A percentile compares a stretch with the other conserved stretches of the same genome.
phyloP scores from a whole-genome alignment of 495 filamentous ascomycete genomes.

The Penicillium parvum region DNA sequence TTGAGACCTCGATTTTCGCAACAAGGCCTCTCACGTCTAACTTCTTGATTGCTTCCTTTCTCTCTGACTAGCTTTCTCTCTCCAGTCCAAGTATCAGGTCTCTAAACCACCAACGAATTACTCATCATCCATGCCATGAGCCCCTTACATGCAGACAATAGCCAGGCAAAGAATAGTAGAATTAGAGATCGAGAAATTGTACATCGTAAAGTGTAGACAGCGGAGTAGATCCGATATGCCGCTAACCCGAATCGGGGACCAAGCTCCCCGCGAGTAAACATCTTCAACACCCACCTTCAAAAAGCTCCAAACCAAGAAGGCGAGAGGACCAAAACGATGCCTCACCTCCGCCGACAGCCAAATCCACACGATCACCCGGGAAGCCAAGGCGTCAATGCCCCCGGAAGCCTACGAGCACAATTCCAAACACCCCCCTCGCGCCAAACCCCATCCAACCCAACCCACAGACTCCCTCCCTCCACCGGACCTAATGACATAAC shows the following conservation, averaged over 20 bases:
- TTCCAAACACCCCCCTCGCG: slow-evolving; percentile 38
- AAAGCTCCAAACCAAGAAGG: no score
- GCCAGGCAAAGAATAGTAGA: no score
- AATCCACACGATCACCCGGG: slow-evolving; percentile 12
- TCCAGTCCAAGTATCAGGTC: no score
- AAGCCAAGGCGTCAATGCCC: slow-evolving; percentile 8
- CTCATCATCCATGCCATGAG: no score
- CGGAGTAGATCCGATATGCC: not conserved
- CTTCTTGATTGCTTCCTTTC: no score
- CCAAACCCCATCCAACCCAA: slow-evolving; percentile 28
- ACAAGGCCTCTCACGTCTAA: no score
- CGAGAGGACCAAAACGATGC: slow-evolving; percentile 16
- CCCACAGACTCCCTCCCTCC: slow-evolving; percentile 31
- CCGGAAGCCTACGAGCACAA: slow-evolving; percentile 22
- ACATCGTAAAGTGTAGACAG: not conserved
- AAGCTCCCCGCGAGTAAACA: slow-evolving; percentile 18
- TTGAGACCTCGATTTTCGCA: no score
- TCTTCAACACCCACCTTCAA: not conserved
- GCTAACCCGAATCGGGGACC: slow-evolving; percentile 18
- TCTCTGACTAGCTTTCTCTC: no score
- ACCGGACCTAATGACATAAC: slow-evolving; percentile 23
- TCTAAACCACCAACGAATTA: no score
- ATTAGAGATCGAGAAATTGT: no score
- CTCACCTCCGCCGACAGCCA: slow-evolving; percentile 24
- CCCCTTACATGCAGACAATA: not conserved